Base-by-base conservation (phyloP, 352 stramenopile genomes). In the Phytophthora ohioensis region DNA sequence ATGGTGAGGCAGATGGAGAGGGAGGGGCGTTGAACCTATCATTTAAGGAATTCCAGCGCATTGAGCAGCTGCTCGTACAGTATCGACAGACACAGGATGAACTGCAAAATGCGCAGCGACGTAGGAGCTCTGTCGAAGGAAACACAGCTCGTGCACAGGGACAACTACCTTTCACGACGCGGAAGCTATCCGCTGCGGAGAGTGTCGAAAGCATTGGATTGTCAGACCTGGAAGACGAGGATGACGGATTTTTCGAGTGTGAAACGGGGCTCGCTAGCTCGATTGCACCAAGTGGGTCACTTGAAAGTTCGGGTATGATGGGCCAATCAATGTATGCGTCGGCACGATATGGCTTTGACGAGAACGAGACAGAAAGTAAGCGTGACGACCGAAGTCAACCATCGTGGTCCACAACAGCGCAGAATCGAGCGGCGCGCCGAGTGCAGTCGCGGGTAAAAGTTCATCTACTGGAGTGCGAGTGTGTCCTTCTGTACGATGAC, bases 321-420 rank as follows among this genome's bases (percentile, higher is more conserved):
- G 75, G 73, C 0, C 84, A 94, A 64, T 96, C 90, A 2, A 91
- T 96, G 78, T 96, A 96, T 62, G 82, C 87, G 32, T 95, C 88
- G 32, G 88, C 87, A 39, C 66, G 88, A 32, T 92, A 81, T 53
- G 81, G 82, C 15, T 70, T 79, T 5, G 75, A 81, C 8, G 80
- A 85, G 6, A 72, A 57, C 11, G 54, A 82, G 53, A 47, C 75
- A 30, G 42, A 71, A 30, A 69, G 39, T 10, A 62, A 73, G 49
- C 49, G 35, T 48, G 72, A 71, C 8, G 69, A 75, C 15, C 64
- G 63, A 48, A 76, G 57, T 51, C 66, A 78, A 5, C 10, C 71
- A 21, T 72, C 69, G 15, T 72, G 55, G 58, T 81, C 76, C n/a
- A 85, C 77, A 10, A 76, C 65, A 60, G 71, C 71, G 12, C 67